phyloP scores from a whole-genome alignment of 345 rosid genomes.

The Psidium guajava region DNA sequence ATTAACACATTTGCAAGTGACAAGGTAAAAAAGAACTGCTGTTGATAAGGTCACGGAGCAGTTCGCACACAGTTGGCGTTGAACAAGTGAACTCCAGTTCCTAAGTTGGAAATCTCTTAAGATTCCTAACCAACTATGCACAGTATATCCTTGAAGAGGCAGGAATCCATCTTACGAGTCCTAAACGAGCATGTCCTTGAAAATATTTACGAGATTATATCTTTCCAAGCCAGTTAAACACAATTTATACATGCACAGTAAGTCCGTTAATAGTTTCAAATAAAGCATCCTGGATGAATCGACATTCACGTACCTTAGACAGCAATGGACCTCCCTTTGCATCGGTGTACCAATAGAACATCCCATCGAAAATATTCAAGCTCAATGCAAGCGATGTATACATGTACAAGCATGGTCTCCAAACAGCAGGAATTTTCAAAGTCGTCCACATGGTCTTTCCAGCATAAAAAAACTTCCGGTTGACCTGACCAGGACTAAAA shows the following conservation, averaged over 20 bases:
- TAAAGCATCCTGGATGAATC: not conserved
- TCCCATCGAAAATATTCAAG: constrained; percentile 75
- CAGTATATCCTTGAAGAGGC: not conserved
- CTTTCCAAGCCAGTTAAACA: not conserved
- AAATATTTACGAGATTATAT: not conserved
- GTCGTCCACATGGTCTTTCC: constrained; percentile 83
- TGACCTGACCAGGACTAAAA: constrained; percentile 33
- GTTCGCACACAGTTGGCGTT: not conserved
- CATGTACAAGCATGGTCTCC: constrained; percentile 91
- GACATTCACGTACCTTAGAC: constrained; percentile 48
- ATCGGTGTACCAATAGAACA: constrained; percentile 88
- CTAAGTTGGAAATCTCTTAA: not conserved
- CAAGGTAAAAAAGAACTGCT: not conserved
- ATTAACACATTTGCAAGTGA: not conserved
- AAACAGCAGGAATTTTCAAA: constrained; percentile 59
- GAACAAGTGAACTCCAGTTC: not conserved
- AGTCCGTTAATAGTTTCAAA: not conserved
- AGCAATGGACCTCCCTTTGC: constrained; percentile 63
- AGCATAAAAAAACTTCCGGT: constrained; percentile 51
- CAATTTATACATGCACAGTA: not conserved
- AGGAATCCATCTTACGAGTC: too few species aligned
- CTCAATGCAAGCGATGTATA: constrained; percentile 62
- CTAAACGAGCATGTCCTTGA: not conserved
- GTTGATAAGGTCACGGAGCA: not conserved
- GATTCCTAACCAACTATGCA: not conserved